A percentile compares a stretch with the other conserved stretches of the same genome.
These are phyloP conservation scores for Amaranthus cruentus DNA, from an alignment of 148 eudicot species.

Conservation along the genomic window DNA sequence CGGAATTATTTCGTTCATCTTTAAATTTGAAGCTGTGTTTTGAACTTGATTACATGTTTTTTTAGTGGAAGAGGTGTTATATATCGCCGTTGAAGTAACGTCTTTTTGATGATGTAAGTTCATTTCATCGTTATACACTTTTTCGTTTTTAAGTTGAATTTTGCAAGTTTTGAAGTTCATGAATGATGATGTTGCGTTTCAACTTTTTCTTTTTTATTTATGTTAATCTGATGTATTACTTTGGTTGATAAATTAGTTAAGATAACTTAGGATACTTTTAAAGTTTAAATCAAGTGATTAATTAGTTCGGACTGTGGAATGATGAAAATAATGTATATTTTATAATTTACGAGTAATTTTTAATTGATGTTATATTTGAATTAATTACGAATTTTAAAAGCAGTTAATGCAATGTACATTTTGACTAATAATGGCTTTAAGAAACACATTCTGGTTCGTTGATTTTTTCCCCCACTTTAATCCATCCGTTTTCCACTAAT, in stretches of 20 bases:
- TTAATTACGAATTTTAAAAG: not conserved
- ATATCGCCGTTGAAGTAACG: not conserved
- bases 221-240: no score
- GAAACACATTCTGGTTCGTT: not conserved
- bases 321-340: no score
- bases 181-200: no score
- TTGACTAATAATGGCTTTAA: not conserved
- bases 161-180: not conserved
- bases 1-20: no score
- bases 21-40: no score
- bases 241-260: not conserved
- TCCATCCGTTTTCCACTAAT: no score
- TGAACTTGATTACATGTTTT: not conserved
- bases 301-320: no score
- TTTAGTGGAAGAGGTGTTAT: slow-evolving; percentile 14
- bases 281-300: no score
- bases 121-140: not conserved
- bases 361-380: no score
- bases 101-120: slow-evolving; percentile 24
- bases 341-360: not conserved
- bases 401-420: not conserved
- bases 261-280: not conserved
- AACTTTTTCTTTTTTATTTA: no score
- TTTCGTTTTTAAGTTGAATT: not conserved
- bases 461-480: not conserved